Evolutionary conservation across 108 stramenopile genomes (phyloP).

Genomic region (Schizochytrium sp.): DNA sequence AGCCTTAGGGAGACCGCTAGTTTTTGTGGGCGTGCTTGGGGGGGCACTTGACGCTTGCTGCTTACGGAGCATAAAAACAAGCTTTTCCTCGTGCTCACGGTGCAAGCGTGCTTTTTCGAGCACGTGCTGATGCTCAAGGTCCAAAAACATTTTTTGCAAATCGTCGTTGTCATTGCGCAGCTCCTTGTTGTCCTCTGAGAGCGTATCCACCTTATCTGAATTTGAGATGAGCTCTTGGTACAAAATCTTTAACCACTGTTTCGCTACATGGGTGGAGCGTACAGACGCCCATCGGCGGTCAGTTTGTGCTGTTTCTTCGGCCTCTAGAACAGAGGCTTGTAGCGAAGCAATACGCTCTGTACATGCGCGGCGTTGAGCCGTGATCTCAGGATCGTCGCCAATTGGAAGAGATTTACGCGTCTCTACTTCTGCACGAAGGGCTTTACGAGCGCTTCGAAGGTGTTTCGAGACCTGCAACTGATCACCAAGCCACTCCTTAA

Average conservation of each 20-base stretch:
- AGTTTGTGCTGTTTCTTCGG: background rate
- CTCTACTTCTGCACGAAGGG: conserved; percentile 12
- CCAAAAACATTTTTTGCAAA: conserved; percentile 36
- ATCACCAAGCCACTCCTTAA: conserved; percentile 48
- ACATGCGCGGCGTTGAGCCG: background rate
- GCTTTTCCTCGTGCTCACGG: conserved; percentile 40
- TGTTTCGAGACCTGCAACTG: conserved; percentile 30
- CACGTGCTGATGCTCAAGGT: conserved; percentile 44
- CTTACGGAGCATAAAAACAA: conserved; percentile 28
- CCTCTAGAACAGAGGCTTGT: conserved; percentile 35
- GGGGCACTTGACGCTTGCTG: background rate
- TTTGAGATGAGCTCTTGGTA: conserved; percentile 12
- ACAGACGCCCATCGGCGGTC: background rate
- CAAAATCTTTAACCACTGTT: conserved; percentile 43
- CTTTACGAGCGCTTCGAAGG: conserved; percentile 6
- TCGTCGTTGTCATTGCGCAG: conserved; percentile 27
- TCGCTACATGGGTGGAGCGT: conserved; percentile 32
- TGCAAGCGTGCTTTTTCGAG: background rate
- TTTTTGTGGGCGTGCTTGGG: background rate
- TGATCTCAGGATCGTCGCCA: background rate
- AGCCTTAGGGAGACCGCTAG: background rate
- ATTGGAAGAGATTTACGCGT: background rate
- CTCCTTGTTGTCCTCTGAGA: background rate
- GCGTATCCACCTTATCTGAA: background rate
- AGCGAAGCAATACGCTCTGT: background rate